These are phyloP conservation scores for Talaromyces adpressus DNA, from an alignment of 495 filamentous ascomycete genomes.

Conservation along the genomic window DNA sequence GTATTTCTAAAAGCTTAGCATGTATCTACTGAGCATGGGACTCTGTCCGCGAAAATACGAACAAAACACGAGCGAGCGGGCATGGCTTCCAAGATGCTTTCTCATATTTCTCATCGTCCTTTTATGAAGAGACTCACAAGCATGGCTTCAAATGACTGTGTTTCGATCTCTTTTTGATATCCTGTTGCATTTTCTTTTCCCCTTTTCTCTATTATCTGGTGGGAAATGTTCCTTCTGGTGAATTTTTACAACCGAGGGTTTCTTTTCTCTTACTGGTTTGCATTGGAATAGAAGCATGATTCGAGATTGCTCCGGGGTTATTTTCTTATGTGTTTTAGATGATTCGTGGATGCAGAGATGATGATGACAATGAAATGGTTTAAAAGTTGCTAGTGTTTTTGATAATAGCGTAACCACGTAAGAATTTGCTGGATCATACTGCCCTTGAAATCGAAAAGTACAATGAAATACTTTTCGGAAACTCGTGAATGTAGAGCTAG, in stretches of 20 bases:
- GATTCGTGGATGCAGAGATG: constrained; percentile 5
- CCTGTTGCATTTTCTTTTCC: not conserved
- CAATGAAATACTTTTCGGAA: too few relatives aligned
- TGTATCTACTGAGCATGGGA: not conserved
- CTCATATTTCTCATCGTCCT: not conserved
- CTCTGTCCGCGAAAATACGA: not conserved
- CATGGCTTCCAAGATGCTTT: not conserved
- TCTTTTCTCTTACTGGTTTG: not conserved
- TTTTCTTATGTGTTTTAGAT: not conserved
- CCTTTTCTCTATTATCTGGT: not conserved
- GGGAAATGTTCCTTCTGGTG: not conserved
- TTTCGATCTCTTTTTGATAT: not conserved
- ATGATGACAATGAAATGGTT: constrained; percentile 7
- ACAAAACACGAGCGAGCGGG: not conserved
- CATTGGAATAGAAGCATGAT: constrained; percentile 3
- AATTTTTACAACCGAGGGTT: not conserved
- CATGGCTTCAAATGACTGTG: not conserved
- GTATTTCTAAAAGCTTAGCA: not conserved
- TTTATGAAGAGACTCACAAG: not conserved
- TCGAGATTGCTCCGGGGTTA: not conserved
- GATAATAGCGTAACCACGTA: not conserved
- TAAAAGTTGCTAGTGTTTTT: not conserved
- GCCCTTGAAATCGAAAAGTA: too few relatives aligned
- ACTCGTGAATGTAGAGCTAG: too few relatives aligned
- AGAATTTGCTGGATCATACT: not conserved